A percentile compares a stretch with the other conserved stretches of the same genome.
Evolutionary conservation across 1,139 yeast species (phyloP).

Genomic region (Diutina pseudorugosa): DNA sequence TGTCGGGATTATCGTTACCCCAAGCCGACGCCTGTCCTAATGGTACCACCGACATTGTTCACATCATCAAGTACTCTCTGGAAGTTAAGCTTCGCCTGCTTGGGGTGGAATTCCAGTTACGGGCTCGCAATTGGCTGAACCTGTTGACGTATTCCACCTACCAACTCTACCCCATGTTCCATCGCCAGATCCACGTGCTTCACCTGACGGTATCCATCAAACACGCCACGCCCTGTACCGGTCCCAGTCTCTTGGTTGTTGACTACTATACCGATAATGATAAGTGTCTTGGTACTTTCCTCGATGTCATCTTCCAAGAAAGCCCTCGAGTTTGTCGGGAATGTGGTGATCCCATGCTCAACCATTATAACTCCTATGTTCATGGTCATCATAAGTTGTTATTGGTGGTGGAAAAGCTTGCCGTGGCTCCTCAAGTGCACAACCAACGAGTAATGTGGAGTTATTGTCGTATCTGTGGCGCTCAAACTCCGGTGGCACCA

Average conservation of each 20-base stretch:
- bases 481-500: slow-evolving; percentile 68
- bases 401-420: slow-evolving; percentile 47
- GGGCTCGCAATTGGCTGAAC: slow-evolving; percentile 30
- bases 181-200: slow-evolving; percentile 66
- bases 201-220: slow-evolving; percentile 76
- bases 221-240: slow-evolving; percentile 85
- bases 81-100: not conserved
- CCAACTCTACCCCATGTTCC: slow-evolving; percentile 39
- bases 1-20: not conserved
- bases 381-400: slow-evolving; percentile 82
- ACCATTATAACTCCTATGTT: slow-evolving; percentile 80
- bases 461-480: slow-evolving; percentile 69
- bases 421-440: slow-evolving; percentile 14
- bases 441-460: slow-evolving; percentile 78
- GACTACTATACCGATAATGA: slow-evolving; percentile 90
- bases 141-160: slow-evolving; percentile 26
- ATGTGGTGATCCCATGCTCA: slow-evolving; percentile 60
- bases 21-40: not conserved
- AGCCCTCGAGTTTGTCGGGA: slow-evolving; percentile 61
- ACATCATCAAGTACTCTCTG: not conserved
- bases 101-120: slow-evolving; percentile 16
- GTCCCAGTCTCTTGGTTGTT: slow-evolving; percentile 72
- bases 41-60: not conserved
- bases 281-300: slow-evolving; percentile 76
- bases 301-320: slow-evolving; percentile 70